Conservation (phyloP, 768 basidiomycete species). For the Tricholoma flavovirens region DNA sequence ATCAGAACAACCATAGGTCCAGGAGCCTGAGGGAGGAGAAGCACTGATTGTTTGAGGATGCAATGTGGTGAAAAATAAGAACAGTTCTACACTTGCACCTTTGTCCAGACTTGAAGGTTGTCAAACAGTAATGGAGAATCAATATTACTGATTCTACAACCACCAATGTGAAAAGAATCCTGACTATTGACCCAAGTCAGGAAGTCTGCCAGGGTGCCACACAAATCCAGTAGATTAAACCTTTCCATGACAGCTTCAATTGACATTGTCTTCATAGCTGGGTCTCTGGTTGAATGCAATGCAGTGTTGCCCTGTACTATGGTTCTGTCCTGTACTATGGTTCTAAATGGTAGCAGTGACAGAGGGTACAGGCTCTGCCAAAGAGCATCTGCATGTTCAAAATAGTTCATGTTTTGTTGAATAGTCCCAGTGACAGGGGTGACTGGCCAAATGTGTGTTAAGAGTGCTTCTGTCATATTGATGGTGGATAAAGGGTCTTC, state of each 20-base stretch:
- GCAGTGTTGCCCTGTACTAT: not conserved
- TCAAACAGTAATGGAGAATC: not conserved
- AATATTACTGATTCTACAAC: not conserved
- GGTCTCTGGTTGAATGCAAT: not conserved
- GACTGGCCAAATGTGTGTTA: not conserved
- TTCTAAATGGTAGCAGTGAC: not conserved
- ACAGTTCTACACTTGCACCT: not conserved
- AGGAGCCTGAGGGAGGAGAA: not conserved
- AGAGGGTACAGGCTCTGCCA: not conserved
- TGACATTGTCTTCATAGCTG: not conserved
- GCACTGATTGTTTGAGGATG: slow-evolving; percentile 1
- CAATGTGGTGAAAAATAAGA: not conserved
- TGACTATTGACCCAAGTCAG: not conserved
- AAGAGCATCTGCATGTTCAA: not conserved
- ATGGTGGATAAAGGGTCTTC: not conserved
- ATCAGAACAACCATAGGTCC: not conserved
- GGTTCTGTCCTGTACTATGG: too few relatives aligned
- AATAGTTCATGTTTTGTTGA: not conserved
- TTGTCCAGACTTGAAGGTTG: slow-evolving; percentile 2
- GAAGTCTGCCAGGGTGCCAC: not conserved
- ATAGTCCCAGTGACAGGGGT: not conserved
- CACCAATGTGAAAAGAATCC: not conserved
- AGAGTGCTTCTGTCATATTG: not conserved
- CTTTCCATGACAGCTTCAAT: not conserved
- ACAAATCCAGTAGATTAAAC: not conserved